Conservation (phyloP, 1,139 yeast species). For the Blastobotrys raffinosifermentans region DNA sequence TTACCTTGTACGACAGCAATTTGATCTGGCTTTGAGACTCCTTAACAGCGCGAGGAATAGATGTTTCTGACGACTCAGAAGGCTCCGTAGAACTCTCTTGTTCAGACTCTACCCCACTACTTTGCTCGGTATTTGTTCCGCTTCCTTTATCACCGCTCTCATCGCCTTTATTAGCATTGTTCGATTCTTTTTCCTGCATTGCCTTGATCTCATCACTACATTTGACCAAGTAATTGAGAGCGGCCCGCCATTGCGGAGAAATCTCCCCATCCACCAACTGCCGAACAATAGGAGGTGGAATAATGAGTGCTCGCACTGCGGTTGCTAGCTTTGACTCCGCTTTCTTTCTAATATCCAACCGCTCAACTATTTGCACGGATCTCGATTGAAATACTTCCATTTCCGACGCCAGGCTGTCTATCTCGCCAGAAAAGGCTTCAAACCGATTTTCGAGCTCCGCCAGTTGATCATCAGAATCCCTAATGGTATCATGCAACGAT, state of each 20-base stretch:
- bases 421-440: constrained; percentile 48
- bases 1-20: constrained; percentile 44
- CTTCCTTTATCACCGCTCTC: constrained; percentile 8
- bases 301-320: constrained; percentile 61
- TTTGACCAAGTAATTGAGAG: constrained; percentile 25
- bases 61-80: constrained; percentile 3
- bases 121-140: too few species aligned
- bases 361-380: constrained; percentile 51
- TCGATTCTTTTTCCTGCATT: constrained; percentile 10
- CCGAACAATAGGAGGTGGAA: constrained; percentile 52
- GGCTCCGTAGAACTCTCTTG: constrained; percentile 6
- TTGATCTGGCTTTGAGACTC: constrained; percentile 38
- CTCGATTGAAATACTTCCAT: constrained; percentile 52
- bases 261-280: constrained; percentile 31
- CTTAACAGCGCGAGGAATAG: constrained; percentile 16
- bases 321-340: constrained; percentile 62
- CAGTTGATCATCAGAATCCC: constrained; percentile 36
- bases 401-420: constrained; percentile 54
- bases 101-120: too few species aligned
- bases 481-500: constrained; percentile 36
- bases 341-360: constrained; percentile 50
- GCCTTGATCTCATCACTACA: constrained; percentile 18
- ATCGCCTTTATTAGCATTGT: constrained; percentile 6
- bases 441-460: constrained; percentile 39
- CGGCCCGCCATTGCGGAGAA: constrained; percentile 32